Conservation (phyloP, 352 stramenopile genomes). For the Phytophthora ohioensis region DNA sequence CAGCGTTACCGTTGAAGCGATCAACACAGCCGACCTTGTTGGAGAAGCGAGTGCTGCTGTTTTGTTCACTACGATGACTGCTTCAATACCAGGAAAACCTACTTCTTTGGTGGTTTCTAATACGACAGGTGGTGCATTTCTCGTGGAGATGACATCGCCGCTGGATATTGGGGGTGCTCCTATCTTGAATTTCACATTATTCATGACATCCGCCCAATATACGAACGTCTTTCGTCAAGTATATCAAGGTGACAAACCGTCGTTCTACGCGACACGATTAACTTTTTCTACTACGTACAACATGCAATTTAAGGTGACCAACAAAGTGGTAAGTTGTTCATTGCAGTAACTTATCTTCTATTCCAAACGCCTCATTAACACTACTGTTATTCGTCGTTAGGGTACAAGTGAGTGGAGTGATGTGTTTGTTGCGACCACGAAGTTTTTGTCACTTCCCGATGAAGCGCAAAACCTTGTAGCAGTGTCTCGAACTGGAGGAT, state of each 20-base stretch:
- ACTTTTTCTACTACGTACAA: constrained; percentile 55
- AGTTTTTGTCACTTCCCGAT: constrained; percentile 53
- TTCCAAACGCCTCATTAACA: not conserved
- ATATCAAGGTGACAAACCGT: constrained; percentile 39
- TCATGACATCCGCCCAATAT: constrained; percentile 43
- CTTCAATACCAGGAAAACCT: constrained; percentile 52
- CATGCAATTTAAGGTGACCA: constrained; percentile 55
- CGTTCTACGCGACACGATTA: constrained; percentile 41
- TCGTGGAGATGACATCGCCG: constrained; percentile 42
- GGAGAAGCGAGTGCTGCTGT: constrained; percentile 28
- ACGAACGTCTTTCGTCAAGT: constrained; percentile 54
- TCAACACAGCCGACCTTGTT: constrained; percentile 45
- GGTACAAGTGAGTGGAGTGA: constrained; percentile 61
- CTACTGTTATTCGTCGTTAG: constrained; percentile 24
- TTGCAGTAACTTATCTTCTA: not conserved
- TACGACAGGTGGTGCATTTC: constrained; percentile 54
- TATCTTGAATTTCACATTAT: constrained; percentile 39
- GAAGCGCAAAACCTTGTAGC: constrained; percentile 43
- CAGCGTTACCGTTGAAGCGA: constrained; percentile 40
- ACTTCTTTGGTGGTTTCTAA: constrained; percentile 25
- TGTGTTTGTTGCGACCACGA: constrained; percentile 38
- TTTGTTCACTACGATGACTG: constrained; percentile 38
- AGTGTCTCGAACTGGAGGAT: constrained; percentile 45
- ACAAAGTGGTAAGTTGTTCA: constrained; percentile 39
- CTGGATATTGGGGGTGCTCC: constrained; percentile 49